Percentiles rank a stretch among this genome's conserved stretches.
Evolutionary conservation across 176 grass and related monocot genomes (phyloP).

Genomic region (Saccharum officinarum): DNA sequence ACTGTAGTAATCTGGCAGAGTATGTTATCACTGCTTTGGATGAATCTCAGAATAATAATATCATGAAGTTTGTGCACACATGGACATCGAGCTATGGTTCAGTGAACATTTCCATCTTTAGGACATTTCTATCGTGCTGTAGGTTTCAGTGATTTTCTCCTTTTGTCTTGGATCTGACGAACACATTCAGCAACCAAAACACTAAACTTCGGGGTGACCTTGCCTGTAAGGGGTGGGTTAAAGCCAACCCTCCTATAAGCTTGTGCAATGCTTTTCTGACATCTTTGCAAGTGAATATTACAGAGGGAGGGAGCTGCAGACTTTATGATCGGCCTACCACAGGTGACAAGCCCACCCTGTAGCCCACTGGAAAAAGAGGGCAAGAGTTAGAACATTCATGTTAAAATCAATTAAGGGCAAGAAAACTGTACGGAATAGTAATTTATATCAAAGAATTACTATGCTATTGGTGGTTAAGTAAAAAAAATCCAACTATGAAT

Average conservation of each 20-base stretch:
- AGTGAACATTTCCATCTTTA: slow-evolving; percentile 55
- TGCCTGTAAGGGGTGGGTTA: slow-evolving; percentile 53
- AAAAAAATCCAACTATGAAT: not conserved
- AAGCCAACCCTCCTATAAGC: slow-evolving; percentile 74
- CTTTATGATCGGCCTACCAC: slow-evolving; percentile 68
- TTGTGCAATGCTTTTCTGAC: slow-evolving; percentile 61
- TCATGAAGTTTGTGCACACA: slow-evolving; percentile 28
- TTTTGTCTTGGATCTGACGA: slow-evolving; percentile 75
- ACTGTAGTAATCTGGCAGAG: slow-evolving; percentile 12
- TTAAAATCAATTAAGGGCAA: slow-evolving; percentile 16
- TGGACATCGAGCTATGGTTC: slow-evolving; percentile 22
- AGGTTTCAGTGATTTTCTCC: slow-evolving; percentile 46
- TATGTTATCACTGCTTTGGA: slow-evolving; percentile 9
- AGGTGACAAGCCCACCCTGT: slow-evolving; percentile 64
- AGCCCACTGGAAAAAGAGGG: slow-evolving; percentile 41
- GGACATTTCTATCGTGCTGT: slow-evolving; percentile 22
- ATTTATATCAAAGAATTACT: not conserved
- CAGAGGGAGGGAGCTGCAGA: slow-evolving; percentile 72
- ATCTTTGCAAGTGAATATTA: slow-evolving; percentile 60
- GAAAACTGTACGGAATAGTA: not conserved
- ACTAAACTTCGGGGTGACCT: slow-evolving; percentile 57
- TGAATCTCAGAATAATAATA: slow-evolving; percentile 21
- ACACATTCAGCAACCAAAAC: slow-evolving; percentile 74
- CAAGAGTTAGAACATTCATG: slow-evolving; percentile 24
- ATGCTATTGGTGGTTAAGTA: not conserved